phyloP scores from a whole-genome alignment of 106 monocot species.

The Acorus calamus region DNA sequence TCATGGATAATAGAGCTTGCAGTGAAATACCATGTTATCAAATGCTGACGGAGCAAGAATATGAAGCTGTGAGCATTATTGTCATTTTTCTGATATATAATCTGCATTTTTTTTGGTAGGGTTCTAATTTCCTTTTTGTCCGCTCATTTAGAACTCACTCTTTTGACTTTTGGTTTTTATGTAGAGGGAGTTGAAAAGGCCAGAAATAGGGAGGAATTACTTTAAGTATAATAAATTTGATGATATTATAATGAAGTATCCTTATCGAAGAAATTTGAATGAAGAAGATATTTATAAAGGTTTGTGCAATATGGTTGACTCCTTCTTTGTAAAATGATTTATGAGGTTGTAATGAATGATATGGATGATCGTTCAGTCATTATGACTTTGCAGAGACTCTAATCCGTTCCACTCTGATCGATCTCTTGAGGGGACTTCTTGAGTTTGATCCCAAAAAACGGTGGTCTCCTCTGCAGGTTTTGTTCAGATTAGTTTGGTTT shows the following conservation, averaged over 20 bases:
- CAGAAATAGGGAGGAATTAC: constrained; percentile 71
- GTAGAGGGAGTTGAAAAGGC: constrained; percentile 68
- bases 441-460: constrained; percentile 91
- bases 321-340: background rate
- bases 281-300: constrained; percentile 81
- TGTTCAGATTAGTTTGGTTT: too few relatives aligned
- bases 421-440: constrained; percentile 87
- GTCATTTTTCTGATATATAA: background rate
- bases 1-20: constrained; percentile 19
- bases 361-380: background rate
- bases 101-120: background rate
- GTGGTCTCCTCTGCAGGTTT: constrained; percentile 94
- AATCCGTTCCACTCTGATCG: constrained; percentile 65
- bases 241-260: constrained; percentile 70
- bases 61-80: constrained; percentile 78
- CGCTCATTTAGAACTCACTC: background rate
- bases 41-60: constrained; percentile 70
- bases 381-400: constrained; percentile 35
- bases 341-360: background rate
- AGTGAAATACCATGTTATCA: constrained; percentile 29
- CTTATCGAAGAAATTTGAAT: constrained; percentile 58
- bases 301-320: constrained; percentile 7
- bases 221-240: constrained; percentile 67
- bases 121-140: background rate
- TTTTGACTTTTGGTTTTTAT: constrained; percentile 11